Conservation (phyloP, 106 monocot genomes). For the Dendrobium huoshanense region DNA sequence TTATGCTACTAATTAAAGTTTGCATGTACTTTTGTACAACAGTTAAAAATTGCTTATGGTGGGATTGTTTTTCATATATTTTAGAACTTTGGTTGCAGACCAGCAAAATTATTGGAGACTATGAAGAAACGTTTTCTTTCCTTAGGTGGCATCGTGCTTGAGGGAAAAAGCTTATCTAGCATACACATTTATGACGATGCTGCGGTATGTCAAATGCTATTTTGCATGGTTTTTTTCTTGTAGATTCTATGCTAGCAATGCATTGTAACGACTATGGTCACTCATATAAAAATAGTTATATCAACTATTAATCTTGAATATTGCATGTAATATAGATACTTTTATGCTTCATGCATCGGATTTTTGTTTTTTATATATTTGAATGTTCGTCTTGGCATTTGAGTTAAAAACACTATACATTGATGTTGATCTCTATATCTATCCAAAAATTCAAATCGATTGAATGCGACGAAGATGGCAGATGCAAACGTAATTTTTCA, state of each 20-base stretch:
- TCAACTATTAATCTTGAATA: neutral
- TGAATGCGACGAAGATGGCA: too few species aligned
- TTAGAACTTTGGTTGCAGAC: constrained; percentile 36
- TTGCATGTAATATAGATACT: neutral
- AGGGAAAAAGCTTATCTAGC: constrained; percentile 50
- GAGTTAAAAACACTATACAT: too few species aligned
- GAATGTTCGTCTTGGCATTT: too few species aligned
- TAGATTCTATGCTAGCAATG: neutral
- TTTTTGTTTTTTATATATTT: too few species aligned
- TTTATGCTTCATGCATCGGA: too few species aligned
- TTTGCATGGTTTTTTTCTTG: neutral
- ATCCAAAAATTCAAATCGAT: too few species aligned
- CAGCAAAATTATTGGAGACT: constrained; percentile 66
- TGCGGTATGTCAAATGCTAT: constrained; percentile 47
- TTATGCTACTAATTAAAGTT: constrained; percentile 1
- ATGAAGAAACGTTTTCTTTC: constrained; percentile 64
- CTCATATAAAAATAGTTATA: neutral
- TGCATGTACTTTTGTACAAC: neutral
- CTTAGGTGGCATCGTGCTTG: constrained; percentile 63
- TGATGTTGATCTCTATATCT: too few species aligned
- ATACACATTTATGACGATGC: constrained; percentile 63
- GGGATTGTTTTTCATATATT: neutral
- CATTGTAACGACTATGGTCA: neutral
- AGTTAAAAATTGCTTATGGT: neutral
- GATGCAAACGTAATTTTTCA: too few species aligned